Percentiles rank a stretch among this genome's conserved stretches.
Conservation (phyloP, 1,139 yeast species). For the Nakaseomyces uthaithaninus region DNA sequence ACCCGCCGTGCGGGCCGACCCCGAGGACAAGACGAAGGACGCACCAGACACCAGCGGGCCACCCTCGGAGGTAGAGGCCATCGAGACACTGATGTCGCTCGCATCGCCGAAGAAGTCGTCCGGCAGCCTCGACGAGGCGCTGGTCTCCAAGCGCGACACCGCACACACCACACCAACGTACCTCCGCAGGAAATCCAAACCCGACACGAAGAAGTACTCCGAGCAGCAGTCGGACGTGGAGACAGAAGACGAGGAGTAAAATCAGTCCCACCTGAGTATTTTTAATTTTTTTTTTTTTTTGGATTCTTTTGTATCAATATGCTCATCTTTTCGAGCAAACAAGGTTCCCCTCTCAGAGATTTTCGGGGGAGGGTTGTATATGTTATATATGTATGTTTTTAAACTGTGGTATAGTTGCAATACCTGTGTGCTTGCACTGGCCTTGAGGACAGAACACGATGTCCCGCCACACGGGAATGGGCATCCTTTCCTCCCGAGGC, state of each 20-base stretch:
- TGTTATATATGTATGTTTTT: too few relatives aligned
- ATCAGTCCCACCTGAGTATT: too few relatives aligned
- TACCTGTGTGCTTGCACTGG: too few relatives aligned
- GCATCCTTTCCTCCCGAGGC: too few relatives aligned
- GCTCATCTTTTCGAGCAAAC: too few relatives aligned
- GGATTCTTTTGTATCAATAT: background rate
- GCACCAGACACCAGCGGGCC: conserved; percentile 12
- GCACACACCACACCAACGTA: background rate
- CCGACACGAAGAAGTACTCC: conserved; percentile 1
- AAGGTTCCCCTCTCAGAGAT: too few relatives aligned
- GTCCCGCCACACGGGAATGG: too few relatives aligned
- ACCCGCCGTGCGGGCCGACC: conserved; percentile 5
- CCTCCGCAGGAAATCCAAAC: background rate
- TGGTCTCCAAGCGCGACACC: conserved; percentile 1
- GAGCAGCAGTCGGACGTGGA: conserved; percentile 3
- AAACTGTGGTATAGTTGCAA: too few relatives aligned
- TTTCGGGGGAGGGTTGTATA: too few relatives aligned
- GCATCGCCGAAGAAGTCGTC: conserved; percentile 36
- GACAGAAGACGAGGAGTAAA: conserved; percentile 5
- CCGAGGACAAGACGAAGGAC: background rate
- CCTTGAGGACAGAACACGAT: too few relatives aligned
- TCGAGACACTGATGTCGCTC: conserved; percentile 40
- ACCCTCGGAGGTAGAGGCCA: conserved; percentile 39
- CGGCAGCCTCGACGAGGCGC: conserved; percentile 12
- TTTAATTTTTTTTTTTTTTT: too few relatives aligned